Base-by-base conservation (phyloP, 495 filamentous ascomycete genomes). In the Penicillium lagena region DNA sequence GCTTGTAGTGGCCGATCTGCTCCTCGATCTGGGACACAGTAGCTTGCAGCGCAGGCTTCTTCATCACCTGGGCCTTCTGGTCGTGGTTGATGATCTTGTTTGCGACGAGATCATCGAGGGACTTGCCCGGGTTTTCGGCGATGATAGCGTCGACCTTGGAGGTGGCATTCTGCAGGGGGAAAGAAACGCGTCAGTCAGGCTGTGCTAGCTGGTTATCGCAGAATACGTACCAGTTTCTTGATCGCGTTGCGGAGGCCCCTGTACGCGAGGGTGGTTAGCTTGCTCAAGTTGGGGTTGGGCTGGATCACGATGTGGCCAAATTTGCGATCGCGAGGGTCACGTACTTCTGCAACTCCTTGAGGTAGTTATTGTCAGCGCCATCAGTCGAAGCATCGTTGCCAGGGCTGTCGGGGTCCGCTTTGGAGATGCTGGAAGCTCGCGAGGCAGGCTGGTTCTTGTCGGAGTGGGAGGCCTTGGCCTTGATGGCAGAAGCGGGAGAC, bases 61-160 rank as follows among this genome's bases (percentile, higher is more conserved):
- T 95, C 49, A 85, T 67, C 17, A 82, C 80, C 67, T 96, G 86
- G 7, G 85, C 82, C 63, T 89, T 94, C 64, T 97, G 90, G 65
- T 99, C 94, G 53, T 67, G 51, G 60, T 97, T 99, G 75, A 99
- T 90, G 62, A 91, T 86, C 68, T 85, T 87, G 42, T 76, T 62
- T 8, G 73, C 66, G 11, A 96, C 83, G 28, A 96, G 80, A n/a
- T 93, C 81, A 42, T 96, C 90, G 37, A 96, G 80, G 2, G 79
- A 77, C 62, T 83, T 82, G 54, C 64, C 79, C 28, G 80, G 77
- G 69, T 95, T 83, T 60, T 89, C 86, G 33, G 80, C 82, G 57
- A 95, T 66, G 44, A 94, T 79, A 37, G 74, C 52, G 49, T 95
- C 89, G 47, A 89, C 83, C 63, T 88, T 95, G 46, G 81, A 70